phyloP scores from a whole-genome alignment of 2,329 filamentous ascomycete species.

The Ramularia endophylla region DNA sequence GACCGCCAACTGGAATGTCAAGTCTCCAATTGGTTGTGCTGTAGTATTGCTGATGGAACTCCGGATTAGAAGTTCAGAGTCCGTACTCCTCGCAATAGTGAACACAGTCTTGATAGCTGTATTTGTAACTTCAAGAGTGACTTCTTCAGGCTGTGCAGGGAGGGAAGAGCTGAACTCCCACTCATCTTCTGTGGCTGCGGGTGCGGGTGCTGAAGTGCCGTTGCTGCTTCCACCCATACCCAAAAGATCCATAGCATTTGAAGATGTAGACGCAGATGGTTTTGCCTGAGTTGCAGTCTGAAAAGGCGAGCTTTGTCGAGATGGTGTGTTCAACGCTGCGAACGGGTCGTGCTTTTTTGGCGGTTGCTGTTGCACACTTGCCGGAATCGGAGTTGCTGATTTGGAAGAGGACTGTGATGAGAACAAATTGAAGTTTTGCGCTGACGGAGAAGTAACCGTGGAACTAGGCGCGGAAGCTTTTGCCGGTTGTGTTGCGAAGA shows the following conservation, averaged over 20 bases:
- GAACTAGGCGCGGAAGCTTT: constrained; percentile 10
- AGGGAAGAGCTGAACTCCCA: constrained; percentile 90
- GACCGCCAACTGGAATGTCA: constrained; percentile 89
- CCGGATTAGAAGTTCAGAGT: constrained; percentile 58
- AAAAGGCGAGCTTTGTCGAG: constrained; percentile 46
- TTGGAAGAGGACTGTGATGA: constrained; percentile 41
- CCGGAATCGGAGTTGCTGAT: constrained; percentile 43
- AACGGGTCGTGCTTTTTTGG: constrained; percentile 52
- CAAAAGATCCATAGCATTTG: constrained; percentile 22
- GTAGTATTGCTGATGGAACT: constrained; percentile 83
- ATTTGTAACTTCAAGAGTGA: constrained; percentile 56
- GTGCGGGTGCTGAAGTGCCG: constrained; percentile 39
- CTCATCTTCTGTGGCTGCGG: constrained; percentile 61
- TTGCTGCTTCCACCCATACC: constrained; percentile 27
- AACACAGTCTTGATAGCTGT: constrained; percentile 63
- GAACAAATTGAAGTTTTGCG: constrained; percentile 52
- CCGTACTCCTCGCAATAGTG: constrained; percentile 55
- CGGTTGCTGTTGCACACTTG: constrained; percentile 17
- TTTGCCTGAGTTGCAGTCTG: constrained; percentile 42
- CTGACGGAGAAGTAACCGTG: constrained; percentile 33
- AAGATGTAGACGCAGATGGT: constrained; percentile 25
- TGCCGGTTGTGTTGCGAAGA: constrained; percentile 23
- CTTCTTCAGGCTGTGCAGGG: constrained; percentile 58
- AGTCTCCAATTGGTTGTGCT: constrained; percentile 62
- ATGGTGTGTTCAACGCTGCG: constrained; percentile 49